Conservation (phyloP, 441 rosid species). For the Breynia disticha region DNA sequence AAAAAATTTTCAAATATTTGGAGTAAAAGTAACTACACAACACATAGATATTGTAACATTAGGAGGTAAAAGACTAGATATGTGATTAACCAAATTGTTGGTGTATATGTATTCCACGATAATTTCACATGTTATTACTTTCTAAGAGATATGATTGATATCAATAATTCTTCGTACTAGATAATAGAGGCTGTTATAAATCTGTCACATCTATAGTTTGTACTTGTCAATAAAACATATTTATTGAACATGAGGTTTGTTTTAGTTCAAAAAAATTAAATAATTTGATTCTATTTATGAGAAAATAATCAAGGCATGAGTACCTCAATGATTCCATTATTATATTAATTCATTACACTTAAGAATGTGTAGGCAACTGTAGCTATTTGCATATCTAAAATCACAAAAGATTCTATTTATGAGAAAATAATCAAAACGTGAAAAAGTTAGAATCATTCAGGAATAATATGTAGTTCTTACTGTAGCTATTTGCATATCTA, state of each 20-base stretch:
- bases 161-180: too few species aligned
- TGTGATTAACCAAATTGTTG: conserved; percentile 3
- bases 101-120: conserved; percentile 1
- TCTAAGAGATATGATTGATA: not conserved
- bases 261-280: too few species aligned
- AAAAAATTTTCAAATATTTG: too few species aligned
- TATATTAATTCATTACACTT: too few species aligned
- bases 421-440: not conserved
- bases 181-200: too few species aligned
- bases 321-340: too few species aligned
- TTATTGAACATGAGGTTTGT: too few species aligned
- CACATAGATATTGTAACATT: not conserved
- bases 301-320: too few species aligned
- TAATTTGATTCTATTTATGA: too few species aligned
- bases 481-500: not conserved
- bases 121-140: not conserved
- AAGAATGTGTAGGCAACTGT: too few species aligned
- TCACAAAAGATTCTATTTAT: not conserved
- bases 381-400: not conserved
- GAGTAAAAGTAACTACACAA: conserved; percentile 5
- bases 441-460: not conserved
- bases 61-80: not conserved
- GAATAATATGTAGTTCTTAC: not conserved
- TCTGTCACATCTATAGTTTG: too few species aligned
- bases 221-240: too few species aligned